phyloP scores from a whole-genome alignment of 306 rosid genomes.

The Cucurbita pepo region DNA sequence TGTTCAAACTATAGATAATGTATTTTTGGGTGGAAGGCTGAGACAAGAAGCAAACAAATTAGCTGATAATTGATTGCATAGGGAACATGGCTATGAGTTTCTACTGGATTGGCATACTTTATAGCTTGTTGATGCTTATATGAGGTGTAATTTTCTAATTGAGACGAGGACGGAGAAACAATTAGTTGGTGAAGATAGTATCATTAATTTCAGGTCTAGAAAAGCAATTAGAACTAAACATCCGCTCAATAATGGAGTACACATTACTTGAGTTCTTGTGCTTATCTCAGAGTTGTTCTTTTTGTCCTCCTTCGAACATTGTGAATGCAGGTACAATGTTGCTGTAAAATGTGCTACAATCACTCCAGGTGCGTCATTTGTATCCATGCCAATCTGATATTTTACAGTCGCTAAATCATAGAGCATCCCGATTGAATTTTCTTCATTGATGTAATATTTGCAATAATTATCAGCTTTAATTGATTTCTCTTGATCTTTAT shows the following conservation, averaged over 20 bases:
- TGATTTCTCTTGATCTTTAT: background rate
- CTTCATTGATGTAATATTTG: background rate
- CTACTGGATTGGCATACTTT: background rate
- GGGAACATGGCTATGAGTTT: background rate
- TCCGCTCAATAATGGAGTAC: background rate
- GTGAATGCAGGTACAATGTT: conserved; percentile 59
- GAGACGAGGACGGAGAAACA: background rate
- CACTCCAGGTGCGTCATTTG: conserved; percentile 64
- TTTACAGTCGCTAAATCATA: background rate
- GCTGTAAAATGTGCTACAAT: conserved; percentile 96
- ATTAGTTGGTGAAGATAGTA: background rate
- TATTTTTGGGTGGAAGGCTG: background rate
- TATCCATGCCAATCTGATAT: background rate
- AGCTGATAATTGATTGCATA: background rate
- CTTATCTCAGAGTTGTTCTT: background rate
- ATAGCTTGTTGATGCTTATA: background rate
- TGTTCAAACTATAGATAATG: background rate
- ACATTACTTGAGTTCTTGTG: background rate
- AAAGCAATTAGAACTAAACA: background rate
- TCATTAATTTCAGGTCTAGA: background rate
- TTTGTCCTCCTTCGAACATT: background rate
- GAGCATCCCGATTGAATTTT: background rate
- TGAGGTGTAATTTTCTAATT: background rate
- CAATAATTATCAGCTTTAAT: background rate
- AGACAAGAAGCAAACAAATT: background rate